Evolutionary conservation across 1,139 yeast genomes (phyloP).

Genomic region (Meyerozyma sp.): DNA sequence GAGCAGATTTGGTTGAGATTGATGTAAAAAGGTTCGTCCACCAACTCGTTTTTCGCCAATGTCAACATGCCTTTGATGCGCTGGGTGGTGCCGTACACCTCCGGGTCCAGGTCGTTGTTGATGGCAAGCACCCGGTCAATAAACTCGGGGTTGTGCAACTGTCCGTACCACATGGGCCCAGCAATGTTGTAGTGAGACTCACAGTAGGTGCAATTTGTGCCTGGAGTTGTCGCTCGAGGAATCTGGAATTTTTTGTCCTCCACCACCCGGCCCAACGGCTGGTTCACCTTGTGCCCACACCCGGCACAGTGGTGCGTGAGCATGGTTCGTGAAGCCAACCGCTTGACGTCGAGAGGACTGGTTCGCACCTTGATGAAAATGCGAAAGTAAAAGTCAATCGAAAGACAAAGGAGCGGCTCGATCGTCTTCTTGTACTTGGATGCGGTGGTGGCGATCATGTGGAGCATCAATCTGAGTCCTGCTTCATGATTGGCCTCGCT

Average conservation of each 20-base stretch:
- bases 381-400: conserved; percentile 90
- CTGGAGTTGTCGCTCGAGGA: conserved; percentile 21
- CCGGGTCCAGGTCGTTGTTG: conserved; percentile 43
- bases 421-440: conserved; percentile 84
- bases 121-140: conserved; percentile 57
- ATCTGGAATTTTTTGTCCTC: conserved; percentile 30
- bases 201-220: conserved; percentile 60
- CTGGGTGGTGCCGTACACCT: conserved; percentile 68
- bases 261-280: conserved; percentile 64
- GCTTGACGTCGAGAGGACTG: conserved; percentile 77
- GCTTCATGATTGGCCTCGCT: conserved; percentile 89
- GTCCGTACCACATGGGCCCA: conserved; percentile 96
- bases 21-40: conserved; percentile 69
- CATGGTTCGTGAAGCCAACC: conserved; percentile 69
- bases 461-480: conserved; percentile 78
- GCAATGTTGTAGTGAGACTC: conserved; percentile 67
- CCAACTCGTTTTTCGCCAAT: conserved; percentile 67
- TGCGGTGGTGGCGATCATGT: conserved; percentile 73
- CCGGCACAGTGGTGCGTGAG: conserved; percentile 81
- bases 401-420: conserved; percentile 78
- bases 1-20: conserved; percentile 74
- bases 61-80: conserved; percentile 92
- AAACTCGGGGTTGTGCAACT: conserved; percentile 64
- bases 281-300: conserved; percentile 69
- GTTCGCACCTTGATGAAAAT: conserved; percentile 72